These are phyloP conservation scores for Nicotiana otophora DNA, from an alignment of 257 asterid species.

Conservation along the genomic window DNA sequence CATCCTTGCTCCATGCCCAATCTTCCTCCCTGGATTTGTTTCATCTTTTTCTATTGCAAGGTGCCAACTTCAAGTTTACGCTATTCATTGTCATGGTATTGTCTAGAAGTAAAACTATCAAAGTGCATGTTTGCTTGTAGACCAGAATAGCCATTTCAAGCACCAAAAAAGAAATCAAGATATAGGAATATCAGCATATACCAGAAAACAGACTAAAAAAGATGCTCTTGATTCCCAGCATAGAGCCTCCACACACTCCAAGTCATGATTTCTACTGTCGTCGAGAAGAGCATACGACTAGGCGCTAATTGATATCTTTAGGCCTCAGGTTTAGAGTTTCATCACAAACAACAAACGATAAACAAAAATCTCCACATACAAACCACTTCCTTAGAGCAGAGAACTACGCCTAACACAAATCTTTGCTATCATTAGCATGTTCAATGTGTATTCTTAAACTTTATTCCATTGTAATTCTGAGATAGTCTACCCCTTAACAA, in stretches of 20 bases:
- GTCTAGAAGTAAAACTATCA: not conserved
- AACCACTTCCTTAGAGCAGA: not conserved
- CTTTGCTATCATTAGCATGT: not conserved
- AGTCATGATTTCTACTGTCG: not conserved
- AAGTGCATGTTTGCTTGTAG: not conserved
- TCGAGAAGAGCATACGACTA: not conserved
- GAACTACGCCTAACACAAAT: not conserved
- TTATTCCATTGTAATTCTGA: not conserved
- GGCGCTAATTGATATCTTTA: not conserved
- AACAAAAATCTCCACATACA: not conserved
- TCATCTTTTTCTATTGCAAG: not conserved
- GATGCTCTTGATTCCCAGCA: constrained; percentile 2
- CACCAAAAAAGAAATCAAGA: not conserved
- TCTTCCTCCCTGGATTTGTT: not conserved
- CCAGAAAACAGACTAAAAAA: not conserved
- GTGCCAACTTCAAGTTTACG: not conserved
- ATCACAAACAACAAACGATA: not conserved
- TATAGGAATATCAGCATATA: not conserved
- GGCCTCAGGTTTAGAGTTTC: not conserved
- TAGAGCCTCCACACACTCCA: not conserved
- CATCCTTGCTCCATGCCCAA: not conserved
- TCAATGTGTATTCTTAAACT: not conserved
- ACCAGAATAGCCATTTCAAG: not conserved
- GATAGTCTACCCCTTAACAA: not conserved
- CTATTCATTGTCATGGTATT: not conserved